Percentiles rank a stretch among this genome's conserved stretches.
phyloP scores from a whole-genome alignment of 129 eudicot species.

The Ambrosia artemisiifolia region DNA sequence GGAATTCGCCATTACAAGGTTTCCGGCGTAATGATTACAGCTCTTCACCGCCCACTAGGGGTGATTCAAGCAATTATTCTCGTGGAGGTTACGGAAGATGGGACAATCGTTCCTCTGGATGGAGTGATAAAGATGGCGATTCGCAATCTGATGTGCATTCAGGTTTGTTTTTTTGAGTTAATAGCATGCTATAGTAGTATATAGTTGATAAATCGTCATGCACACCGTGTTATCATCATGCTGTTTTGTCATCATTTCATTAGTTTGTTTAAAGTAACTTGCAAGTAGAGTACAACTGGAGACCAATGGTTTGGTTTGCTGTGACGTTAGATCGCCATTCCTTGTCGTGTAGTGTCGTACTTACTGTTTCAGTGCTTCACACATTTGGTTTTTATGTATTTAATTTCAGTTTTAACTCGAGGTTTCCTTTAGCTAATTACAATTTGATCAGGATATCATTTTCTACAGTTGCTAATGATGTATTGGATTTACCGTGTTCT shows the following conservation, averaged over 20 bases:
- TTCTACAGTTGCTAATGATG: background rate
- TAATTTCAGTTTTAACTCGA: background rate
- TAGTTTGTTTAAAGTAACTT: background rate
- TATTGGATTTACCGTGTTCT: background rate
- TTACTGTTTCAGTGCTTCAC: background rate
- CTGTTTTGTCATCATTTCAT: background rate
- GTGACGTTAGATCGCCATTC: background rate
- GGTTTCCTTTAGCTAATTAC: background rate
- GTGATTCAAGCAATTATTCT: slow-evolving; percentile 47
- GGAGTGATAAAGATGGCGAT: slow-evolving; percentile 70
- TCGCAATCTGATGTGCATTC: slow-evolving; percentile 64
- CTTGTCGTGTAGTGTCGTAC: background rate
- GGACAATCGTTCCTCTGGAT: slow-evolving; percentile 76
- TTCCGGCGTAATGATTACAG: slow-evolving; percentile 66
- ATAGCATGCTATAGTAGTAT: background rate
- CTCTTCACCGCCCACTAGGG: slow-evolving; percentile 80
- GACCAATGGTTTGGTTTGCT: background rate
- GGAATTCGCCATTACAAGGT: slow-evolving; percentile 57
- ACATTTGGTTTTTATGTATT: slow-evolving; percentile 6
- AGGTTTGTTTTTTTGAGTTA: slow-evolving; percentile 38
- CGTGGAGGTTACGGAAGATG: slow-evolving; percentile 52
- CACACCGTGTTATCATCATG: background rate
- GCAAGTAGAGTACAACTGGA: slow-evolving; percentile 1
- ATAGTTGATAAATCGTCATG: background rate
- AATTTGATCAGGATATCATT: background rate